These are phyloP conservation scores for Venturia oleaginea DNA, from an alignment of 2,329 filamentous ascomycete species.

Conservation along the genomic window DNA sequence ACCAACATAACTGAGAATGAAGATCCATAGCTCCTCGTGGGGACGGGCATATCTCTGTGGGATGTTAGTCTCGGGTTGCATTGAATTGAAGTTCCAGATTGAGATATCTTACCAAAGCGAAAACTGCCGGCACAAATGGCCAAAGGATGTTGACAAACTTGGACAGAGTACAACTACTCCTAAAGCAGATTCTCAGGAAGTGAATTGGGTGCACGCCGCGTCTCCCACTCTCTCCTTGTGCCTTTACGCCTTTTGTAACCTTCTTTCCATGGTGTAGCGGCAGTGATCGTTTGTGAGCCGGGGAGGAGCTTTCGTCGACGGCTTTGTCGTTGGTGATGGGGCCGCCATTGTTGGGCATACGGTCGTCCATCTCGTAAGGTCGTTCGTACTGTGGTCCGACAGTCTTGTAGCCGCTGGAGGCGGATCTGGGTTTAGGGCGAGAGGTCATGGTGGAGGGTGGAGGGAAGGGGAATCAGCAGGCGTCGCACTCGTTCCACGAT, in stretches of 20 bases:
- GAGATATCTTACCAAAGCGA: conserved; percentile 44
- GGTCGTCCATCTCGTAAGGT: conserved; percentile 1
- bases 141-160: conserved; percentile 61
- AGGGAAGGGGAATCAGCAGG: background rate
- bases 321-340: conserved; percentile 1
- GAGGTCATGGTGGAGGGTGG: conserved; percentile 3
- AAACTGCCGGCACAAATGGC: conserved; percentile 64
- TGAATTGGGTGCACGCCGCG: conserved; percentile 53
- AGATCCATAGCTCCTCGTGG: conserved; percentile 53
- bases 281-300: conserved; percentile 4
- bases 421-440: background rate
- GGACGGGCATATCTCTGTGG: conserved; percentile 42
- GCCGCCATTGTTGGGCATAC: background rate
- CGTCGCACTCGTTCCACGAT: background rate
- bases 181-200: conserved; percentile 55
- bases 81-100: background rate
- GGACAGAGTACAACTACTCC: conserved; percentile 55
- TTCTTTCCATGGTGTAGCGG: conserved; percentile 13
- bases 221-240: conserved; percentile 60
- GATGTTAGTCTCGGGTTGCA: conserved; percentile 14
- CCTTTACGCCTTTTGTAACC: conserved; percentile 11
- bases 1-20: conserved; percentile 63
- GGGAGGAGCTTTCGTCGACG: conserved; percentile 3
- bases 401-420: background rate
- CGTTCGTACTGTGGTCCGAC: background rate